Evolutionary conservation across 2,329 filamentous ascomycete species (phyloP).

Genomic region (Xylaria sp.): DNA sequence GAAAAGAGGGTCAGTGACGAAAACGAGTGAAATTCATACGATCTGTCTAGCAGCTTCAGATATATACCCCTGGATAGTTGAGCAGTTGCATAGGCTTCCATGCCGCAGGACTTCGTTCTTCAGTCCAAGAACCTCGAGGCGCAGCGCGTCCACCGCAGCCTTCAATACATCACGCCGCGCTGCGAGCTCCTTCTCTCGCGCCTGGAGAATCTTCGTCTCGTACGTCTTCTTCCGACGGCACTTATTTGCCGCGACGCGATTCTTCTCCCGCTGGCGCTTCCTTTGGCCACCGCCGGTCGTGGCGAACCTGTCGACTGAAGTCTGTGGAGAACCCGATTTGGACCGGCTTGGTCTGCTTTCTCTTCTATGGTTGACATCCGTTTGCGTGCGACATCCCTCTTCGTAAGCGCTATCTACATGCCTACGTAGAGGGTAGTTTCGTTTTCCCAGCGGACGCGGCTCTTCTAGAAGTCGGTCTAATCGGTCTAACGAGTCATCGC

Average conservation of each 20-base stretch:
- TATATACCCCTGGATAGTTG: slow-evolving; percentile 10
- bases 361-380: too few relatives aligned
- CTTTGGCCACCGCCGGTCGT: neutral
- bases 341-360: neutral
- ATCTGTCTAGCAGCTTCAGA: slow-evolving; percentile 7
- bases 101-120: slow-evolving; percentile 11
- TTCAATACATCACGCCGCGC: slow-evolving; percentile 8
- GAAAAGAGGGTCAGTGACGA: too few relatives aligned
- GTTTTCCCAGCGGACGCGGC: too few relatives aligned
- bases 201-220: slow-evolving; percentile 6
- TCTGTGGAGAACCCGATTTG: neutral
- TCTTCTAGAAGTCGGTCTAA: too few relatives aligned
- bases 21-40: neutral
- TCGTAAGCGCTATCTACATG: too few relatives aligned
- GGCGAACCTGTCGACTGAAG: neutral
- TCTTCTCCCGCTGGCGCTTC: slow-evolving; percentile 4
- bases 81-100: slow-evolving; percentile 8
- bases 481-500: too few relatives aligned
- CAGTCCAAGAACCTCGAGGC: slow-evolving; percentile 7
- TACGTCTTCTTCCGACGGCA: slow-evolving; percentile 8
- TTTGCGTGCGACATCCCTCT: too few relatives aligned
- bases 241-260: slow-evolving; percentile 12
- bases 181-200: neutral
- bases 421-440: too few relatives aligned
- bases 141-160: slow-evolving; percentile 2